Percentiles rank a stretch among this genome's conserved stretches.
Conservation (phyloP, 1,284 basidiomycete genomes). For the Xerocomus nothofagi region DNA sequence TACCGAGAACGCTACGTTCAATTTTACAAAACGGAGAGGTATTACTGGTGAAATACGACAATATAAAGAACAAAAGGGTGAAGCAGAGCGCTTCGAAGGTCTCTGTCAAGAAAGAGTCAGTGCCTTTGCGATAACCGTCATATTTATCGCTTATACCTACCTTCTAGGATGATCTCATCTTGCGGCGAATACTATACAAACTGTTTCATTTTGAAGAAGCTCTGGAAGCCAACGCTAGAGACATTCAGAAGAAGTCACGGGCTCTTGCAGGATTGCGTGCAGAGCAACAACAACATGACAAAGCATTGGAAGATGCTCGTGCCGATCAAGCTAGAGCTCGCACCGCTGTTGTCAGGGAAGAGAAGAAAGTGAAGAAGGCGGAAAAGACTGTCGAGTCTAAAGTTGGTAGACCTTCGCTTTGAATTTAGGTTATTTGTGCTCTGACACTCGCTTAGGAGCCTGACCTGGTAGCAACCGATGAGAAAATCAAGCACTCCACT, state of each 20-base stretch:
- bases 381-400: conserved; percentile 85
- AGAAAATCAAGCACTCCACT: conserved; percentile 84
- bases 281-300: conserved; percentile 70
- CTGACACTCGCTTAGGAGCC: conserved; percentile 59
- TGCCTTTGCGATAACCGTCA: conserved; percentile 9
- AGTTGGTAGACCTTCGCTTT: conserved; percentile 41
- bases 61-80: conserved; percentile 95
- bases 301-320: conserved; percentile 71
- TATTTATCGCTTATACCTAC: conserved; percentile 5
- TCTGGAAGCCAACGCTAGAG: conserved; percentile 68
- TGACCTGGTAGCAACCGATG: conserved; percentile 77
- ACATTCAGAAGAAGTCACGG: conserved; percentile 73
- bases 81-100: conserved; percentile 86
- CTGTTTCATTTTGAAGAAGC: conserved; percentile 88
- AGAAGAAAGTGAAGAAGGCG: conserved; percentile 76
- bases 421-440: background rate
- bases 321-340: conserved; percentile 79
- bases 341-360: conserved; percentile 71
- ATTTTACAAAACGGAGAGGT: conserved; percentile 90
- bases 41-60: conserved; percentile 96
- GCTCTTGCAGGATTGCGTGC: conserved; percentile 65
- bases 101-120: conserved; percentile 72
- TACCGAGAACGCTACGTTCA: conserved; percentile 90
- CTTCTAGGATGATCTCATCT: conserved; percentile 73
- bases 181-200: conserved; percentile 85